Conservation (phyloP, 768 basidiomycete genomes). For the Trametes gibbosa region DNA sequence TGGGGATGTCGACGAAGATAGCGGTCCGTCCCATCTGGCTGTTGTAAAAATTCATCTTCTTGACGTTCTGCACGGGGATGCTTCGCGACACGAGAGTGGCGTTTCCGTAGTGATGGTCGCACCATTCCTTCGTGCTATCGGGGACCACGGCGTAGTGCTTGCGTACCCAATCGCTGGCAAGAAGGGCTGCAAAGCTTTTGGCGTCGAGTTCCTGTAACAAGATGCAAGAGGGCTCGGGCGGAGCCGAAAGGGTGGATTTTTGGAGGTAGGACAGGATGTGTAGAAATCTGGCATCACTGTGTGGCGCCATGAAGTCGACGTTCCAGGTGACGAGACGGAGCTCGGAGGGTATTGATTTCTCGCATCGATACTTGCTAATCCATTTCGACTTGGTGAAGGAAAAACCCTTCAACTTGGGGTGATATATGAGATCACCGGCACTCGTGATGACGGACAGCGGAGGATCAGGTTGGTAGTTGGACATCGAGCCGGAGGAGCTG, state of each 20-base stretch:
- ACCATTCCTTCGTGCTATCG: slow-evolving; percentile 54
- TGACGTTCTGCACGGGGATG: slow-evolving; percentile 46
- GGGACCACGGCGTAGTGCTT: slow-evolving; percentile 60
- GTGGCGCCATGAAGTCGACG: slow-evolving; percentile 46
- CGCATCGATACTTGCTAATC: neutral
- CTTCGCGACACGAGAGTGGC: slow-evolving; percentile 65
- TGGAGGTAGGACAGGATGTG: slow-evolving; percentile 55
- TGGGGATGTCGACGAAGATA: slow-evolving; percentile 53
- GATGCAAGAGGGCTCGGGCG: slow-evolving; percentile 57
- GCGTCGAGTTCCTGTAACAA: slow-evolving; percentile 66
- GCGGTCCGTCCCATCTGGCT: slow-evolving; percentile 54
- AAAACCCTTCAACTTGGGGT: slow-evolving; percentile 2
- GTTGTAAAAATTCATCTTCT: slow-evolving; percentile 51
- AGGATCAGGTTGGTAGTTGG: neutral
- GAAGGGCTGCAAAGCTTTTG: slow-evolving; percentile 44
- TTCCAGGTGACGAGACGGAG: slow-evolving; percentile 73
- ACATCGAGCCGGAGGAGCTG: neutral
- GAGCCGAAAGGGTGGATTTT: slow-evolving; percentile 46
- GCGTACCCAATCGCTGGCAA: slow-evolving; percentile 61
- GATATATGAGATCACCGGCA: neutral
- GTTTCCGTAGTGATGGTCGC: slow-evolving; percentile 53
- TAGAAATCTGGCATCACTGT: slow-evolving; percentile 42
- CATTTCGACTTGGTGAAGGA: neutral
- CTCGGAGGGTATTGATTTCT: slow-evolving; percentile 31
- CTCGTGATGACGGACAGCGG: neutral